Evolutionary conservation across 768 basidiomycete genomes (phyloP).

Genomic region (Mycena galericulata): DNA sequence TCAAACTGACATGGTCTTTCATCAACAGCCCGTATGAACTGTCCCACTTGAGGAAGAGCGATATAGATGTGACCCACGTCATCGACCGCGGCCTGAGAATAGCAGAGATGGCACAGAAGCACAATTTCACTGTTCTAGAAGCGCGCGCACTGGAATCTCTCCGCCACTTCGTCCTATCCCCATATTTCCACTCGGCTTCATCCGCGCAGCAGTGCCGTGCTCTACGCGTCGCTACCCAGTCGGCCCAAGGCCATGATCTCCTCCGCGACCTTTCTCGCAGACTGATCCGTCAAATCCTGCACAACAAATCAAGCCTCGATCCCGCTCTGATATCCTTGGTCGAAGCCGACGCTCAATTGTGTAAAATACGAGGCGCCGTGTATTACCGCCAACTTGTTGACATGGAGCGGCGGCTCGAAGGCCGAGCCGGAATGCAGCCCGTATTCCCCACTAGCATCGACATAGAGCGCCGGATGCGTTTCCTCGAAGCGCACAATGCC

Average conservation of each 20-base stretch:
- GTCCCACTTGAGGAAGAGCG: conserved; percentile 34
- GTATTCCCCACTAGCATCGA: conserved; percentile 46
- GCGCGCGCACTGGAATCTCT: conserved; percentile 53
- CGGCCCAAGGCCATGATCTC: conserved; percentile 58
- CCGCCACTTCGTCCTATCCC: conserved; percentile 19
- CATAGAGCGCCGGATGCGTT: conserved; percentile 56
- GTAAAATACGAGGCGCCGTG: conserved; percentile 60
- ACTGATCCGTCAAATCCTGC: conserved; percentile 9
- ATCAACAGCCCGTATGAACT: conserved; percentile 52
- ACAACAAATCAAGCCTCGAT: not conserved
- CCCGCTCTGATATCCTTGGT: conserved; percentile 44
- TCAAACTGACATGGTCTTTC: not conserved
- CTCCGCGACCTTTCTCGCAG: conserved; percentile 49
- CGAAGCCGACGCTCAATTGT: conserved; percentile 55
- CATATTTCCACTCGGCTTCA: conserved; percentile 42
- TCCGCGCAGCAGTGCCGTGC: conserved; percentile 52
- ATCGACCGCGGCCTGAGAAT: conserved; percentile 61
- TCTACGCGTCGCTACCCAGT: conserved; percentile 64
- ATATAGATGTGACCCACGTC: conserved; percentile 27
- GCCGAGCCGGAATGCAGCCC: conserved; percentile 45
- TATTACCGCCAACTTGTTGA: conserved; percentile 63
- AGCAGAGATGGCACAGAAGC: conserved; percentile 60
- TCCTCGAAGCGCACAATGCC: conserved; percentile 69
- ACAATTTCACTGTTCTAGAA: conserved; percentile 58
- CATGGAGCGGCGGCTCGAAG: conserved; percentile 50